These are phyloP conservation scores for Dimocarpus longan DNA, from an alignment of 345 rosid genomes.

Conservation along the genomic window DNA sequence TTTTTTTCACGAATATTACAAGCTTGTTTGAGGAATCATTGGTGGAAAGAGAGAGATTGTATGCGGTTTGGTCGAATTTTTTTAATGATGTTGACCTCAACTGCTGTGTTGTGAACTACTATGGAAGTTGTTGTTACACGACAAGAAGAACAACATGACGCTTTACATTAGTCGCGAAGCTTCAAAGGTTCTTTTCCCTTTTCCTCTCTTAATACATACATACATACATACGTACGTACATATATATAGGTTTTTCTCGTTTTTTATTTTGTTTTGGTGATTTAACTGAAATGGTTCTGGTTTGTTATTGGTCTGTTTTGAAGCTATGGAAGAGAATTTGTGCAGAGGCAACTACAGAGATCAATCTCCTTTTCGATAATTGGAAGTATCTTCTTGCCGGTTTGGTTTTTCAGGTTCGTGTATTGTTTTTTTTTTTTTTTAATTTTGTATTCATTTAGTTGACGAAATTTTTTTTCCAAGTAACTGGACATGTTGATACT, in stretches of 20 bases:
- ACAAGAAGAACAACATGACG: constrained; percentile 57
- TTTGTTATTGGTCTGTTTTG: constrained; percentile 21
- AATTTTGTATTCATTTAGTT: not conserved
- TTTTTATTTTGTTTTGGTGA: not conserved
- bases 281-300: constrained; percentile 24
- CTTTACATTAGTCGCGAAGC: constrained; percentile 96
- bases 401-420: constrained; percentile 81
- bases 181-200: constrained; percentile 59
- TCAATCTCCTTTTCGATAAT: constrained; percentile 77
- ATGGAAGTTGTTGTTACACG: constrained; percentile 62
- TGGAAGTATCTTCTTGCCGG: constrained; percentile 94
- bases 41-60: not conserved
- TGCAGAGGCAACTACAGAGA: constrained; percentile 78
- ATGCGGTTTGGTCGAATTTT: constrained; percentile 10
- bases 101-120: constrained; percentile 48
- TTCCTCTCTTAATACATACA: not conserved
- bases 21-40: not conserved
- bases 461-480: not conserved
- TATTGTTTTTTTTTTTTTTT: not conserved
- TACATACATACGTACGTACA: too few species aligned
- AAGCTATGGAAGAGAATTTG: constrained; percentile 94
- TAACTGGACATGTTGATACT: not conserved
- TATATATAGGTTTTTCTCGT: not conserved
- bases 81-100: constrained; percentile 51
- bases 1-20: not conserved